Percentiles rank a stretch among this genome's conserved stretches.
Conservation (phyloP, 176 grass and related monocot genomes). For the Lolium perenne region DNA sequence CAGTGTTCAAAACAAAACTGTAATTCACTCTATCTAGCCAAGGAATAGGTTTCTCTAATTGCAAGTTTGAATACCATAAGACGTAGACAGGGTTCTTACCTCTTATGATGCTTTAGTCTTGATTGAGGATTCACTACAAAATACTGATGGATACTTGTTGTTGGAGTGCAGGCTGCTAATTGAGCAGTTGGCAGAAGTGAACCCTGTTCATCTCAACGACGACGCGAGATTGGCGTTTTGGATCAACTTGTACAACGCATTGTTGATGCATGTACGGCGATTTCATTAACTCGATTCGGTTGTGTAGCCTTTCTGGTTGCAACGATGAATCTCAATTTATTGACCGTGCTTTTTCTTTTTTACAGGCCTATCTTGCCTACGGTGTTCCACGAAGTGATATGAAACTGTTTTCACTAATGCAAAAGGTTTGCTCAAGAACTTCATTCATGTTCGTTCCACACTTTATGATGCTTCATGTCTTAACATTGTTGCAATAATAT, state of each 20-base stretch:
- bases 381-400: conserved; percentile 88
- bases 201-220: conserved; percentile 68
- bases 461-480: not conserved
- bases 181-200: conserved; percentile 90
- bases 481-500: not conserved
- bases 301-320: conserved; percentile 24
- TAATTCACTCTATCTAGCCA: no score
- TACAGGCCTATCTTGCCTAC: conserved; percentile 96
- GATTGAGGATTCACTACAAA: not conserved
- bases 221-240: conserved; percentile 89
- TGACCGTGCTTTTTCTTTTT: not conserved
- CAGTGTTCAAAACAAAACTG: no score
- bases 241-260: conserved; percentile 94
- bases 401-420: conserved; percentile 91
- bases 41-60: no score
- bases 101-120: no score
- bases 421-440: conserved; percentile 67
- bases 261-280: conserved; percentile 88
- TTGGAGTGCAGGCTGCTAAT: conserved; percentile 68
- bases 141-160: conserved; percentile 31
- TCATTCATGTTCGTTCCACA: not conserved
- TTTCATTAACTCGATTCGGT: not conserved
- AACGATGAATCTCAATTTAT: not conserved
- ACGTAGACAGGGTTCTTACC: no score
- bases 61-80: no score